These are phyloP conservation scores for Suillus clintonianus DNA, from an alignment of 768 basidiomycete genomes.

Conservation along the genomic window DNA sequence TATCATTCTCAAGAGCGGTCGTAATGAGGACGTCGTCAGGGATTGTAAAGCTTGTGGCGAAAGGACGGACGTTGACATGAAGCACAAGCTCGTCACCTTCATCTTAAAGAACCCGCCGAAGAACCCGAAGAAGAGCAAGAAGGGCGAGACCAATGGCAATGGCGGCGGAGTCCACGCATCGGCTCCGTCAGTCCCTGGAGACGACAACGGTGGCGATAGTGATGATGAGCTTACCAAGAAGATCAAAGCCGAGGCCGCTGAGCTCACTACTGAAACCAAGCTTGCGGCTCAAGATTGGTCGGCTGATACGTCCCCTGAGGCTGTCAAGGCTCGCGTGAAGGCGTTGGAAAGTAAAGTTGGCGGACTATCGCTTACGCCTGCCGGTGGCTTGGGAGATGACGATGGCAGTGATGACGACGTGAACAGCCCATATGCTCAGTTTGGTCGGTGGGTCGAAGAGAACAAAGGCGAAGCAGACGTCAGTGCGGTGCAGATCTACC, in stretches of 20 bases:
- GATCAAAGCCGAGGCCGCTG: constrained; percentile 88
- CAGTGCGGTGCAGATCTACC: constrained; percentile 68
- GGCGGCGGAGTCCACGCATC: constrained; percentile 45
- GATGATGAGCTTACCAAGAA: constrained; percentile 88
- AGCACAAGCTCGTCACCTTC: constrained; percentile 94
- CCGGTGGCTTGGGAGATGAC: constrained; percentile 60
- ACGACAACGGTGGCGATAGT: constrained; percentile 61
- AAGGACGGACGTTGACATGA: constrained; percentile 89
- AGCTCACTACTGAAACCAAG: constrained; percentile 62
- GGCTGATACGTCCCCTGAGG: constrained; percentile 85
- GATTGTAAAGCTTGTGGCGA: constrained; percentile 99
- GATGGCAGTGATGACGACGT: constrained; percentile 87
- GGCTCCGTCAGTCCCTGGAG: constrained; percentile 40
- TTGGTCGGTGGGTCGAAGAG: constrained; percentile 86
- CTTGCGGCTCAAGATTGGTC: constrained; percentile 85
- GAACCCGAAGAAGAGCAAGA: constrained; percentile 71
- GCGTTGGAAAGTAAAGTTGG: constrained; percentile 66
- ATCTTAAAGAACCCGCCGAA: constrained; percentile 97
- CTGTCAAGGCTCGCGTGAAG: constrained; percentile 80
- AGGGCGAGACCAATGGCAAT: constrained; percentile 46
- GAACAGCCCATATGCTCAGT: constrained; percentile 82
- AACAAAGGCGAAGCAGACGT: constrained; percentile 43
- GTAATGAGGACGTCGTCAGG: constrained; percentile 82
- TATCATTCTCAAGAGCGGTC: constrained; percentile 80
- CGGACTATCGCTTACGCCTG: constrained; percentile 38